Evolutionary conservation across 2,329 filamentous ascomycete species (phyloP), one percentile per base, ranked within the genome.

Genomic region (Apiospora hydei): DNA sequence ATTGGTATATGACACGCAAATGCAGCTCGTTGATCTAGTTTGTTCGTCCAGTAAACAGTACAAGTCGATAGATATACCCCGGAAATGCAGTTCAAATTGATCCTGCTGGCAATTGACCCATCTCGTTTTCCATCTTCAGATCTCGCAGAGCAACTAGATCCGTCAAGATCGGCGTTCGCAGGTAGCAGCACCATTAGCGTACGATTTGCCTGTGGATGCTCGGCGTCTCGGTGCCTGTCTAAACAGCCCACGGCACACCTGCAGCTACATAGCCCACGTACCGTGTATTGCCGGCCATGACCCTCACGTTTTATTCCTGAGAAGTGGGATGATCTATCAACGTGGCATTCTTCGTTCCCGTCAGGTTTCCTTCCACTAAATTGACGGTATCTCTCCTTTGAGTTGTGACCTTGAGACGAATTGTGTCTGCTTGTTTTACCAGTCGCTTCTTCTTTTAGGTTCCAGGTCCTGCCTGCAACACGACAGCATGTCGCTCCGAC

Each of bases 401-500:
- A 38, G 1, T 61, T 61, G 7, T 3, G 30, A 4, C 21, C 10
- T 14, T n/a, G 10, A n/a, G 18, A 7, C 21, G 10, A 24, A 11
- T n/a, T n/a, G 11, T 41, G 3, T 11, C 41, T n/a, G 18, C 16
- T 18, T 64, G 21, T 3, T 24, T 41, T 13, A 18, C 13, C 34
- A 41, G 6, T 64, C 4, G 34, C 57, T 64, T n/a, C 46, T 47
- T 47, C 57, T 64, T 41, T 14, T 16, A 41, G 4, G 21, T 64
- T 64, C 34, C 34, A 41, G 57, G 34, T n/a, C n/a, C 34, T 41
- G 30, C 57, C 57, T 41, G 57, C 34, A 64, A 38, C 34, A 41
- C 34, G 34, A 38, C 69, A 77, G 69, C 73, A 85, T 86, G 84
- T 81, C 83, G 51, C 74, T 85, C 72, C 81, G 83, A 73, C 83